These are phyloP conservation scores for Cunninghamia lanceolata DNA, from an alignment of 75 land plant genomes.

Conservation along the genomic window DNA sequence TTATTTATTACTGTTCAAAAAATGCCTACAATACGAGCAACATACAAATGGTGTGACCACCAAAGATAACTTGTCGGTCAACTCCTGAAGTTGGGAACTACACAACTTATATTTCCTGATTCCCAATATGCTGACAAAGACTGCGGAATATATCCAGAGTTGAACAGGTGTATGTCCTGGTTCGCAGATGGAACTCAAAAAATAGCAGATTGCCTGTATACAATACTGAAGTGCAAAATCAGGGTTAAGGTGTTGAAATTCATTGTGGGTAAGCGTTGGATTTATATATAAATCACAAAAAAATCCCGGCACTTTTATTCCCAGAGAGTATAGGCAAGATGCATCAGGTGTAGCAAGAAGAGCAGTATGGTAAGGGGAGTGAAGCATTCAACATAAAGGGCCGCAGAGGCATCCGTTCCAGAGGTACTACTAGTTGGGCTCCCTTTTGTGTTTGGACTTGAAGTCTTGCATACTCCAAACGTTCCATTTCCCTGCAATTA, in stretches of 20 bases:
- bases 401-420: neutral
- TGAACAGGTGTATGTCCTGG: neutral
- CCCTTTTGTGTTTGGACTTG: neutral
- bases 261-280: neutral
- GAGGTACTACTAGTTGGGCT: neutral
- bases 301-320: neutral
- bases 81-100: neutral
- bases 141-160: neutral
- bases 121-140: neutral
- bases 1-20: neutral
- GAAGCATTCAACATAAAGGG: neutral
- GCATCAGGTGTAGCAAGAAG: neutral
- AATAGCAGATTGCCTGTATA: neutral
- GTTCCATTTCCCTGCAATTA: slow-evolving; percentile 3
- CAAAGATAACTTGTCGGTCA: neutral
- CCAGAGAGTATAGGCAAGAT: neutral
- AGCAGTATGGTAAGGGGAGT: neutral
- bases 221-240: neutral
- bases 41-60: neutral
- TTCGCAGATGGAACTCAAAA: neutral
- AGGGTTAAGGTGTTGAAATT: neutral
- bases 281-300: neutral
- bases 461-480: slow-evolving; percentile 4
- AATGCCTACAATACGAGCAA: neutral
- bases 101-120: neutral